Evolutionary conservation across 2,329 filamentous ascomycete genomes (phyloP), one percentile per base, ranked within the genome.

Genomic region (Drechslera avenae): DNA sequence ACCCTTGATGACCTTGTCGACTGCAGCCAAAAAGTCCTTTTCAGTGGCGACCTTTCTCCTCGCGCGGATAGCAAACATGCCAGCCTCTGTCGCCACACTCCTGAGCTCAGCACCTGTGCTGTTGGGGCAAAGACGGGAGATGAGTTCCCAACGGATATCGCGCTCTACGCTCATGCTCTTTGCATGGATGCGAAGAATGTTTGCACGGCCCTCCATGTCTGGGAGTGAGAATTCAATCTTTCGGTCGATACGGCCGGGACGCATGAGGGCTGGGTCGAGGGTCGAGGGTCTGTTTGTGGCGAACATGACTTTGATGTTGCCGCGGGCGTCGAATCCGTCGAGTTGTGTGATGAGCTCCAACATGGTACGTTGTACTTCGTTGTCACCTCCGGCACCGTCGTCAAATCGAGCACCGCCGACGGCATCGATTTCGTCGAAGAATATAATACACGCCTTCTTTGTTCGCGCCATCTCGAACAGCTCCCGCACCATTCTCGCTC

Each of bases 261-360:
- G 85, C 91, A 97, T 97, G 59, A 97, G 83, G 2, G 93, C 93
- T n/a, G 93, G 93, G 72, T 97, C 93, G 47, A 97, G 83, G 3
- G 93, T 97, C 3, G 91, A 96, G 3, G 93, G 93, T 74, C 93
- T 84, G 83, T 97, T 97, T 73, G 93, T 97, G 51, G 93, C 93
- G 71, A 97, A 97, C 93, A 97, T 97, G 76, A 97, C 93, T 79
- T 97, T 97, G 83, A 97, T 97, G 77, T 97, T 97, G 74, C 93
- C 93, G 75, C 93, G 84, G 40, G 91, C 90, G 71, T 97, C 93
- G 79, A 97, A 97, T 57, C 93, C 93, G 70, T 97, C 93, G 39
- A 97, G 82, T 76, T 97, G 93, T 28, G 93, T 97, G 71, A 97
- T 97, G 45, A 97, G 83, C 73, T 97, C 93, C 81, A 97, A 78